Evolutionary conservation across 768 basidiomycete genomes (phyloP), one percentile per base, ranked within the genome.

Genomic region (Exsudoporus frostii): DNA sequence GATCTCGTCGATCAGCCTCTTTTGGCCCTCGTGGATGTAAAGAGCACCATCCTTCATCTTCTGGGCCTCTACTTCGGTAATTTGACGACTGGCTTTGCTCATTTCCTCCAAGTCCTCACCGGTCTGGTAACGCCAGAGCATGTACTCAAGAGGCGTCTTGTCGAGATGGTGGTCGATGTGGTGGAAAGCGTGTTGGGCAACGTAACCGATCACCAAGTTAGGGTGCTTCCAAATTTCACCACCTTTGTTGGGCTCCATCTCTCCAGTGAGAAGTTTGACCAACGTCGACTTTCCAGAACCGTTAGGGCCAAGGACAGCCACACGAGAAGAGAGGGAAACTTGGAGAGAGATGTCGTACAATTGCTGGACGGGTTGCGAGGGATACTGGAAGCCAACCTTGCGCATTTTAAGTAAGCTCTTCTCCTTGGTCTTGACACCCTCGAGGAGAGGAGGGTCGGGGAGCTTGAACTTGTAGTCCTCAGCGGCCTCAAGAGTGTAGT

Each of bases 391-490:
- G 65, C 89, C 90, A 65, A 96, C 94, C 71, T 90, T 89, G 73
- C 94, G 90, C 93, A 98, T 96, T 83, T 98, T 98, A 59, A 97
- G 74, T 64, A 98, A 77, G 56, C 84, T 85, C 85, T 96, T 98
- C 78, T 98, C 94, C 83, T 98, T 98, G 68, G 95, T 98, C 88
- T 98, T 98, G 78, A 98, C 95, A 88, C 95, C 95, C 61, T 98
- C 95, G 57, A 98, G 89, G 60, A 98, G 85, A 68, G 95, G 95
- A 49, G 95, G 95, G 68, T 92, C 88, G 52, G 95, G 95, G 64
- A 98, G 86, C 84, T 93, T 95, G 86, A 97, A 98, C 77, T 84
- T 89, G 86, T 98, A 98, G 80, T 96, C 92, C 77, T 96, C 94
- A 48, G 84, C 83, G 53, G 94, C 92, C 76, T 96, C 86, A 63